These are phyloP conservation scores for Lasiodiplodia sp. DNA, from an alignment of 2,329 filamentous ascomycete genomes.

Conservation along the genomic window DNA sequence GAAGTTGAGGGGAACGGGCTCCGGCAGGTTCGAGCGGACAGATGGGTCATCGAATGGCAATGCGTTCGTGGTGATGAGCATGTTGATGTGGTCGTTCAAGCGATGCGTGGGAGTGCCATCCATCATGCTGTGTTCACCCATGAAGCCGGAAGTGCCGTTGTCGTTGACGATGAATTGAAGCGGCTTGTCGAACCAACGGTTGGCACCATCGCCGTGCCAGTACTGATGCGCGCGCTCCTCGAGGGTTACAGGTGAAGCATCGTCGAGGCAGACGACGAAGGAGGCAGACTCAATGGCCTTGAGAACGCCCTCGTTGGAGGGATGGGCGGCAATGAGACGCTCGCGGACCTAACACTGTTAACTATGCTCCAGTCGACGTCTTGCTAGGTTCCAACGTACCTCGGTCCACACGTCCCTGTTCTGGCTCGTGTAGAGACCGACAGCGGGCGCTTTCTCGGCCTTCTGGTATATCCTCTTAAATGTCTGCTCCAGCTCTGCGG, in stretches of 20 bases:
- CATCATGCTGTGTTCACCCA: conserved; percentile 99
- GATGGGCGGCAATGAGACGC: conserved; percentile 75
- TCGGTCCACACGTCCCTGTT: conserved; percentile 95
- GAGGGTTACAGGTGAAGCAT: conserved; percentile 87
- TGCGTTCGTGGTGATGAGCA: conserved; percentile 91
- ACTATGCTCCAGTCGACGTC: not conserved
- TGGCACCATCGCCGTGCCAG: conserved; percentile 96
- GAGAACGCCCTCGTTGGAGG: conserved; percentile 78
- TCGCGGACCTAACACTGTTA: conserved; percentile 61
- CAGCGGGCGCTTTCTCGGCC: conserved; percentile 73
- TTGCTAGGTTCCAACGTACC: conserved; percentile 48
- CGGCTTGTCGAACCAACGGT: conserved; percentile 98
- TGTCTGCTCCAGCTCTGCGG: conserved; percentile 86
- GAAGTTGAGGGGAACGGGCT: conserved; percentile 81
- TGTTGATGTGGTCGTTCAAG: conserved; percentile 92
- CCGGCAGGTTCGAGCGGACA: conserved; percentile 82
- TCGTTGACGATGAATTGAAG: conserved; percentile 98
- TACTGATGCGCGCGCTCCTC: conserved; percentile 96
- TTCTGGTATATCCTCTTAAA: conserved; percentile 85
- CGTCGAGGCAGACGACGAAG: conserved; percentile 92
- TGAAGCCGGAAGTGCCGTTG: conserved; percentile 96
- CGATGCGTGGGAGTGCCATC: conserved; percentile 97
- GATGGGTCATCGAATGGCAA: conserved; percentile 83
- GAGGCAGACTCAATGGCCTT: conserved; percentile 86
- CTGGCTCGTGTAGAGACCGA: conserved; percentile 87